Percentiles rank a stretch among this genome's conserved stretches.
phyloP scores from a whole-genome alignment of 2,329 filamentous ascomycete species.

The Microdochium trichocladiopsis region DNA sequence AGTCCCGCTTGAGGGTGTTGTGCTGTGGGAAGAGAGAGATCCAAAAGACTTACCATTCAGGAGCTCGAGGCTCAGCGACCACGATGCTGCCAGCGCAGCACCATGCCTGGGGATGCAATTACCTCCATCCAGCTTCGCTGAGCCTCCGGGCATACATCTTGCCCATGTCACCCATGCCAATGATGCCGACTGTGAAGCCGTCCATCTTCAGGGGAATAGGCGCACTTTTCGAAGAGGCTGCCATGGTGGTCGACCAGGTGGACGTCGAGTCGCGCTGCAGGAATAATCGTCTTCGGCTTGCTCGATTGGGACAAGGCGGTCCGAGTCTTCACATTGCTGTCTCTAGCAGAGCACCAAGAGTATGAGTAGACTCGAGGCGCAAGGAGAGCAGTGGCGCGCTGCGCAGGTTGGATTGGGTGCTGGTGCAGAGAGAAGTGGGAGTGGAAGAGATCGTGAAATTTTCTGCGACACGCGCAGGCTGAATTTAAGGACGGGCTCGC shows the following conservation, averaged over 20 bases:
- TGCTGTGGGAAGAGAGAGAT: slow-evolving; percentile 2
- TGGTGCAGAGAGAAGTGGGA: background rate
- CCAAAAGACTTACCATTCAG: slow-evolving; percentile 28
- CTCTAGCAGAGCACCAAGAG: background rate
- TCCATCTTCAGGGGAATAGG: slow-evolving; percentile 44
- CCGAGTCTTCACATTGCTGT: background rate
- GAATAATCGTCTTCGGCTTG: background rate
- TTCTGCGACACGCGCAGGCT: background rate
- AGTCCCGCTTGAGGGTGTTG: background rate
- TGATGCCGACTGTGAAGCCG: slow-evolving; percentile 79
- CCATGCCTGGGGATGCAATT: slow-evolving; percentile 34
- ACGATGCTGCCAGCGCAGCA: background rate
- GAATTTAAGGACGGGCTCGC: background rate
- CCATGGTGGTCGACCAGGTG: slow-evolving; percentile 10
- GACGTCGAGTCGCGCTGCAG: background rate
- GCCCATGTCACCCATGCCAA: slow-evolving; percentile 99
- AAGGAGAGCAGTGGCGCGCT: background rate
- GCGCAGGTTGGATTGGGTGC: background rate
- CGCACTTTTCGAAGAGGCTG: slow-evolving; percentile 8
- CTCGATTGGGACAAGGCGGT: background rate
- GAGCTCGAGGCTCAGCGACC: slow-evolving; percentile 12
- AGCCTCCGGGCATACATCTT: slow-evolving; percentile 93
- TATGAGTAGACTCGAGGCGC: background rate
- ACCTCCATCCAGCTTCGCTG: slow-evolving; percentile 95
- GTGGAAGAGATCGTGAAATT: background rate